Evolutionary conservation across 805 yeast genomes (phyloP).

Genomic region (Kluyveromyces siamensis): DNA sequence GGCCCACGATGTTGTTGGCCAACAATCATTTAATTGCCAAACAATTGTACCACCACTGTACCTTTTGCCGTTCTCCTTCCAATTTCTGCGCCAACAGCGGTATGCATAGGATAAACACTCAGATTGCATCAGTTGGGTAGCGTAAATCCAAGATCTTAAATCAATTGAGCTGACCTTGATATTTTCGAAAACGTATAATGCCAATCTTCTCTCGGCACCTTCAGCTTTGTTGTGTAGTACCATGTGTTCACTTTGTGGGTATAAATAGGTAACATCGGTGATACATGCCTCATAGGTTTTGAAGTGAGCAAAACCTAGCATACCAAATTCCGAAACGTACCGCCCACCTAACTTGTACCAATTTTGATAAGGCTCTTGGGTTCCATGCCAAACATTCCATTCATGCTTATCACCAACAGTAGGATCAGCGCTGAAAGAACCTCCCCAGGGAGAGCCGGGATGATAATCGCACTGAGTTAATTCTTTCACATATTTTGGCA

Average conservation of each 20-base stretch:
- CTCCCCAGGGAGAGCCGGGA: slow-evolving; percentile 44
- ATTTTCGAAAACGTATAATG: slow-evolving; percentile 39
- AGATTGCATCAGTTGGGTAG: slow-evolving; percentile 45
- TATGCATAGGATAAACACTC: slow-evolving; percentile 42
- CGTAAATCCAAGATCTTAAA: slow-evolving; percentile 37
- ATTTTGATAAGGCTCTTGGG: slow-evolving; percentile 40
- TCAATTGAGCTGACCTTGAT: slow-evolving; percentile 29
- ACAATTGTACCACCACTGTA: slow-evolving; percentile 39
- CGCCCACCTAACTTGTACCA: slow-evolving; percentile 40
- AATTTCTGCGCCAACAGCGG: slow-evolving; percentile 38
- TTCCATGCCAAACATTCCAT: slow-evolving; percentile 53
- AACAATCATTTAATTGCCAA: slow-evolving; percentile 48
- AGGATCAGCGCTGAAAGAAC: slow-evolving; percentile 28
- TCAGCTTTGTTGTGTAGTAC: slow-evolving; percentile 43
- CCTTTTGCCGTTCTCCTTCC: slow-evolving; percentile 32
- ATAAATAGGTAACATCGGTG: slow-evolving; percentile 30
- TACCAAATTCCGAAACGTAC: slow-evolving; percentile 47
- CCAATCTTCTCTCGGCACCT: slow-evolving; percentile 38
- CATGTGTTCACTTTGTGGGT: slow-evolving; percentile 37
- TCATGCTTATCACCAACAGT: slow-evolving; percentile 44
- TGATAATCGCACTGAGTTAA: not conserved
- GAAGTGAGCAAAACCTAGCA: slow-evolving; percentile 37
- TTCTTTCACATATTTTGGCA: not conserved
- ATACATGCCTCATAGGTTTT: slow-evolving; percentile 32
- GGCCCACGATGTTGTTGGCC: slow-evolving; percentile 48